Evolutionary conservation across 306 rosid genomes (phyloP), one percentile per base, ranked within the genome.

Genomic region (Trifolium repens): DNA sequence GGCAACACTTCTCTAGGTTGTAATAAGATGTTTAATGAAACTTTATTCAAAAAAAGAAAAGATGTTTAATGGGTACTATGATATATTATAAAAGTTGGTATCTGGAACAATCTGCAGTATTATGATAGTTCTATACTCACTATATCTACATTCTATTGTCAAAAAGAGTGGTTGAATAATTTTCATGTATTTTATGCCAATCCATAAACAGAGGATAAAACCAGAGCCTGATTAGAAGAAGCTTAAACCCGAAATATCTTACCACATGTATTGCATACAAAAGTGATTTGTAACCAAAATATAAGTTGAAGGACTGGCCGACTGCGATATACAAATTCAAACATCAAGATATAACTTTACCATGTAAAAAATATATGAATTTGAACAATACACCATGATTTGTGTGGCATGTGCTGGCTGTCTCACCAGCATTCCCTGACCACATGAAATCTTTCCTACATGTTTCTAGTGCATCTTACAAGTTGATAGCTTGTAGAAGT

Each of bases 301-400:
- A 57, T 30, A 66, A 43, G 27, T 69, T 52, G 60, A 52, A 30
- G 50, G 35, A 71, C 71, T 2, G 17, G 50, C 62, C 12, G 62
- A n/a, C 22, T 57, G 4, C 37, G 61, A 68, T 69, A n/a, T 80
- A 84, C 78, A 83, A 52, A 74, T 67, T 70, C 73, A 80, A 80
- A 58, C 82, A 69, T 78, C 76, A 78, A 83, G 54, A 61, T 76
- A 75, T 71, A 35, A 71, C 81, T 71, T 64, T 74, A 78, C 54
- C 68, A 79, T 76, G 67, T 62, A 63, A 75, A 78, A 78, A 68
- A 71, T 12, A 68, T 47, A 90, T 53, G 69, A 65, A 82, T 71
- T 75, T 80, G 74, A 71, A 72, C 67, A 79, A 69, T 73, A 76
- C 86, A 81, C 43, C 68, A 43, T 69, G 80, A 81, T 59, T 47